Conservation (phyloP, 805 yeast genomes). For the Spathaspora arborariae region DNA sequence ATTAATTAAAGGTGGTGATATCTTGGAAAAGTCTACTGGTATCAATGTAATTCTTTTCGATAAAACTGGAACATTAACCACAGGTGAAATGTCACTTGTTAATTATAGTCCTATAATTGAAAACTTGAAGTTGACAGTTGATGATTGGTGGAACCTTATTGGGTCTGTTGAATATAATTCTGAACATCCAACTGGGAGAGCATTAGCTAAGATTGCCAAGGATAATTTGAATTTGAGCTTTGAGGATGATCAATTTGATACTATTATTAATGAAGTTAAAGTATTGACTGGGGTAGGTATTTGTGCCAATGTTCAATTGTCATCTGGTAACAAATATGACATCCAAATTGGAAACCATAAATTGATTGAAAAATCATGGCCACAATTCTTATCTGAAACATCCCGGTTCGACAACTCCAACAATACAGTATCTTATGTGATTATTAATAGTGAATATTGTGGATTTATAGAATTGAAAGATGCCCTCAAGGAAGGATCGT, state of each 20-base stretch:
- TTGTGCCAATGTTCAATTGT: slow-evolving; percentile 18
- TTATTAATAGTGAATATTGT: slow-evolving; percentile 51
- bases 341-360: slow-evolving; percentile 55
- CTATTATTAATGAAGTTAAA: slow-evolving; percentile 31
- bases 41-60: slow-evolving; percentile 76
- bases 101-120: slow-evolving; percentile 16
- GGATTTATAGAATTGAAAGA: slow-evolving; percentile 74
- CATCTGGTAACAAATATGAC: slow-evolving; percentile 12
- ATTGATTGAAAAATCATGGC: slow-evolving; percentile 21
- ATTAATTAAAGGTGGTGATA: slow-evolving; percentile 88
- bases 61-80: slow-evolving; percentile 93
- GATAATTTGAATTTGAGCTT: slow-evolving; percentile 22
- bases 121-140: slow-evolving; percentile 2
- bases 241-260: slow-evolving; percentile 28
- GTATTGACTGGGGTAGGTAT: slow-evolving; percentile 46
- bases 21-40: slow-evolving; percentile 67
- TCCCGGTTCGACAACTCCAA: slow-evolving; percentile 13
- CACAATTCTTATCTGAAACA: neutral
- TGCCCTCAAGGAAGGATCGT: slow-evolving; percentile 61
- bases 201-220: slow-evolving; percentile 47
- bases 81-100: slow-evolving; percentile 64
- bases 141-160: slow-evolving; percentile 49
- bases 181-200: slow-evolving; percentile 86
- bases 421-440: slow-evolving; percentile 52
- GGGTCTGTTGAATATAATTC: slow-evolving; percentile 63